Percentiles rank a stretch among this genome's conserved stretches.
These are phyloP conservation scores for Selaginella moellendorffii DNA, from an alignment of 75 land plant species.

Conservation along the genomic window DNA sequence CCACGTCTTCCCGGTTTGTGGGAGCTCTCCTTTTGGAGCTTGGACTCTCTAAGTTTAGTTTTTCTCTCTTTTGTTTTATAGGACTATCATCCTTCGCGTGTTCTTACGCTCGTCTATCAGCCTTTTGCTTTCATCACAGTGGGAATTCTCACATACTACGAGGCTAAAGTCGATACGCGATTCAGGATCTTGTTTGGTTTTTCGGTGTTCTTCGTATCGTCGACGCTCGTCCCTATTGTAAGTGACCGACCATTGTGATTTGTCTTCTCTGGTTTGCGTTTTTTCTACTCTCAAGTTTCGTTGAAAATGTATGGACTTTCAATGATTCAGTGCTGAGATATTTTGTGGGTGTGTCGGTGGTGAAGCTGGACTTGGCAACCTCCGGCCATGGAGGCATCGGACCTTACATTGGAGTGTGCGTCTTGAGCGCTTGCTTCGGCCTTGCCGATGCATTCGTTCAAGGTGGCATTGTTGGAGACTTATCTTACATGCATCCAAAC, in stretches of 20 bases:
- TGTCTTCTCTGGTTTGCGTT: not conserved
- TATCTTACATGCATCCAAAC: conserved; percentile 14
- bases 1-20: conserved; percentile 5
- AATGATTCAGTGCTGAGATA: not conserved
- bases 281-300: not conserved
- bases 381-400: conserved; percentile 17
- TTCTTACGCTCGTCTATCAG: conserved; percentile 16
- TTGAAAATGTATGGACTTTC: not conserved
- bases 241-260: no score
- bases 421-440: conserved; percentile 10
- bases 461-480: conserved; percentile 20
- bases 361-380: conserved; percentile 18
- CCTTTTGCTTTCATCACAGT: conserved; percentile 9
- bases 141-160: conserved; percentile 12
- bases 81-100: conserved; percentile 21
- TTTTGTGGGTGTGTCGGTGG: not conserved
- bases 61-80: not conserved
- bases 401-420: conserved; percentile 13
- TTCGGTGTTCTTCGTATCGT: not conserved
- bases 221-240: conserved; percentile 12
- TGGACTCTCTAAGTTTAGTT: not conserved
- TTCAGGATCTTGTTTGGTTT: conserved; percentile 15
- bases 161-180: conserved; percentile 16
- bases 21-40: not conserved
- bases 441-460: conserved; percentile 14